A percentile compares a stretch with the other conserved stretches of the same genome.
These are phyloP conservation scores for Colletotrichum tanaceti DNA, from an alignment of 2,329 filamentous ascomycete genomes.

Conservation along the genomic window DNA sequence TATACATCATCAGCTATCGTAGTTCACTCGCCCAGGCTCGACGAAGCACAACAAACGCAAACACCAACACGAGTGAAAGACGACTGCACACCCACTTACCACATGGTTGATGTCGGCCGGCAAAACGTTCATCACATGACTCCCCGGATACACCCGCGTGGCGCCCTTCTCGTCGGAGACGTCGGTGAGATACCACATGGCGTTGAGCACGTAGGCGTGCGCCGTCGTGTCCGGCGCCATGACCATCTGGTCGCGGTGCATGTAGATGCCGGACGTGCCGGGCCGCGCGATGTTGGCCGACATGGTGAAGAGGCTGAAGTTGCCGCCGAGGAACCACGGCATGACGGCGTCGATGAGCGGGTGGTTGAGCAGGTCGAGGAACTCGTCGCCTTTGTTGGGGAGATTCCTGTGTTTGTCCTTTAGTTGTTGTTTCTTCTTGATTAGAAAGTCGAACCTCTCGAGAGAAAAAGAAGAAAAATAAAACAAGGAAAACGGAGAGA, in stretches of 20 bases:
- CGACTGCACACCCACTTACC: too few relatives aligned
- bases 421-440: too few relatives aligned
- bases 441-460: too few relatives aligned
- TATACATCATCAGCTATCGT: too few relatives aligned
- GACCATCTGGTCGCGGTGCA: conserved; percentile 22
- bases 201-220: conserved; percentile 12
- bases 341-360: background rate
- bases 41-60: background rate
- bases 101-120: background rate
- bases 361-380: conserved; percentile 9
- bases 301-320: background rate
- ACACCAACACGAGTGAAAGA: too few relatives aligned
- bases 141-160: conserved; percentile 23
- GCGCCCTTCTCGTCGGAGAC: conserved; percentile 17
- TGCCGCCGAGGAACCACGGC: background rate
- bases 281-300: conserved; percentile 6
- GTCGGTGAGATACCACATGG: conserved; percentile 15
- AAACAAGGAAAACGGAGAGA: too few relatives aligned
- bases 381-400: conserved; percentile 11
- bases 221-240: conserved; percentile 13
- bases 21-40: too few relatives aligned
- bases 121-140: conserved; percentile 15
- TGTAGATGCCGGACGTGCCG: conserved; percentile 13
- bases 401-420: too few relatives aligned
- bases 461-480: too few relatives aligned